These are phyloP conservation scores for Acanthamoeba lenticulata DNA, from an alignment of 208 protist genomes.

Conservation along the genomic window DNA sequence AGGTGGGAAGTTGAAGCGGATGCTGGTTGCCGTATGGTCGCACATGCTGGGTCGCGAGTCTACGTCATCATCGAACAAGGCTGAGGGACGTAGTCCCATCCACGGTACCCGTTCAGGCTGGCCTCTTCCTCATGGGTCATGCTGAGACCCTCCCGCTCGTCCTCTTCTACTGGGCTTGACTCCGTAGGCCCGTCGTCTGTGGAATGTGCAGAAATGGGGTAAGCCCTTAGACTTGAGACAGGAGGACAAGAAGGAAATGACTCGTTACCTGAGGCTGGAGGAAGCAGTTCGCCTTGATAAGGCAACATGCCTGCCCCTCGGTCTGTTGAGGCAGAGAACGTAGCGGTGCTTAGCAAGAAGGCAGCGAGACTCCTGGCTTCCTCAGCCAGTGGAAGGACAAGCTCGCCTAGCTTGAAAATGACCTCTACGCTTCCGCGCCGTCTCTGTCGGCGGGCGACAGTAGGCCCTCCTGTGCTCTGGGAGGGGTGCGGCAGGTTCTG, in stretches of 20 bases:
- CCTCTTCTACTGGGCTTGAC: too few species aligned
- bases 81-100: background rate
- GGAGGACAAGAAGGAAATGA: background rate
- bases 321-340: too few species aligned
- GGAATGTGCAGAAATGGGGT: background rate
- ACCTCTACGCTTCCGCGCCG: slow-evolving; percentile 28
- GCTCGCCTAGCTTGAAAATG: background rate
- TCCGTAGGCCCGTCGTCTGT: too few species aligned
- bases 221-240: background rate
- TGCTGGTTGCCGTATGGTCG: too few species aligned
- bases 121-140: background rate
- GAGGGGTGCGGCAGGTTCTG: background rate
- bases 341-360: too few species aligned
- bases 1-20: too few species aligned
- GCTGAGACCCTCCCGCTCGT: background rate
- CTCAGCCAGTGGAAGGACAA: background rate
- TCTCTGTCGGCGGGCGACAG: background rate
- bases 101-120: background rate
- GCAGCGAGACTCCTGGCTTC: background rate
- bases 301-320: too few species aligned
- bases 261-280: too few species aligned
- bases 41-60: background rate
- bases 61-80: background rate
- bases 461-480: background rate
- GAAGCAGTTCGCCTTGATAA: too few species aligned